A percentile compares a stretch with the other conserved stretches of the same genome.
These are phyloP conservation scores for Cyphellophora attinorum DNA, from an alignment of 2,329 filamentous ascomycete species.

Conservation along the genomic window DNA sequence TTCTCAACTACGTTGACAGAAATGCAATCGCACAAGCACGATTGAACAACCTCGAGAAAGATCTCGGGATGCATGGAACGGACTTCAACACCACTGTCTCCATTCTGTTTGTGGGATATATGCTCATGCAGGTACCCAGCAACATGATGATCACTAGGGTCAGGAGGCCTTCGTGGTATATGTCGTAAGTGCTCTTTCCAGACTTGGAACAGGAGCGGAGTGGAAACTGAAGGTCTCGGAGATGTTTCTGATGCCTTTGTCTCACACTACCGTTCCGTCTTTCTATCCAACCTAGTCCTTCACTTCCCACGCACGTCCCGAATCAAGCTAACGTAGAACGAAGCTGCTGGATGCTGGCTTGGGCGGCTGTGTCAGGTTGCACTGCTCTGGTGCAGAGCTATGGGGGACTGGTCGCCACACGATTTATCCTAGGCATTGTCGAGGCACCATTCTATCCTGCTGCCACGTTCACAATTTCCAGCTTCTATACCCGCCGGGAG, in stretches of 20 bases:
- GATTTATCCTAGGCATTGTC: constrained; percentile 31
- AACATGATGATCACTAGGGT: constrained; percentile 22
- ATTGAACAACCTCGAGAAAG: constrained; percentile 19
- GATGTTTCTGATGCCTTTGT: too few relatives aligned
- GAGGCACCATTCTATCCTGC: constrained; percentile 49
- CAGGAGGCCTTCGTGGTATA: constrained; percentile 32
- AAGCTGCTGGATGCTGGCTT: constrained; percentile 24
- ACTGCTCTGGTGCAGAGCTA: constrained; percentile 30
- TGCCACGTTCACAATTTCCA: constrained; percentile 52
- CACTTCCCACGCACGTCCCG: too few relatives aligned
- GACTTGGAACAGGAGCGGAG: too few relatives aligned
- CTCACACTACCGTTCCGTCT: too few relatives aligned
- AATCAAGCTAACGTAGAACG: too few relatives aligned
- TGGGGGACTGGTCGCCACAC: constrained; percentile 28
- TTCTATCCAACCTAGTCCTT: too few relatives aligned
- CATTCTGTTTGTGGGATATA: constrained; percentile 19
- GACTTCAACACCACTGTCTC: constrained; percentile 23
- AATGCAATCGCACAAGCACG: constrained; percentile 23
- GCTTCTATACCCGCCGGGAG: constrained; percentile 58
- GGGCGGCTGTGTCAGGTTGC: constrained; percentile 23
- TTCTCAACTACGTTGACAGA: constrained; percentile 19
- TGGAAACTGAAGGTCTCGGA: too few relatives aligned
- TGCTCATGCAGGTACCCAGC: constrained; percentile 14
- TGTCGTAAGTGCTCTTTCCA: too few relatives aligned
- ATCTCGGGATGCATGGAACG: constrained; percentile 19